Evolutionary conservation across 371 early-diverging fungal species (phyloP), one percentile per base, ranked within the genome.

Genomic region (Circinella umbellata): DNA sequence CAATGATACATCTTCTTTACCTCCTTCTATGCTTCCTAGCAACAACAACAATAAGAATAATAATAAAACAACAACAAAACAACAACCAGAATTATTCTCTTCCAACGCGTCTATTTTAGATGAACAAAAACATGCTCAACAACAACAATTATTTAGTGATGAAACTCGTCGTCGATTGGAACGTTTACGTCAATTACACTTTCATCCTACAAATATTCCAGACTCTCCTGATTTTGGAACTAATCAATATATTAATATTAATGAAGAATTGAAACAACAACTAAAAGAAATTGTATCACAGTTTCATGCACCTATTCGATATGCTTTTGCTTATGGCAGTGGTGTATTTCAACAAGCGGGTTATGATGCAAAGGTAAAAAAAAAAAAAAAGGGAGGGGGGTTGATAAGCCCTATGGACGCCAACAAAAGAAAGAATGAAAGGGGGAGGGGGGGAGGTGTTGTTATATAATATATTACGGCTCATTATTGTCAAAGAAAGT

Each of bases 261-360:
- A 90, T 62, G 80, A 83, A 51, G 88, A 86, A 48, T 70, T 82
- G 8, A 89, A 88, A 70, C 80, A 86, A 63, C 85, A 82, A 20
- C 78, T 91, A 49, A 88, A 88, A 72, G 75, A 75, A 11, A 85
- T 90, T 10, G 80, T 92, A 7, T 77, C 82, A 37, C 69, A 82
- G 60, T 90, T 91, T 73, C 75, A 88, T 73, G 93, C 92, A 2
- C 92, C 92, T 53, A 84, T 93, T 48, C 82, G 94, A 57, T 95
- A 92, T 80, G 96, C 97, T 4, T 90, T 96, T 82, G 98, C 96
- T 4, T 98, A 98, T 77, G 99, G 99, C 15, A 94, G 94, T 59
- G 98, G 97, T 35, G 98, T 97, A 20, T 97, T 95, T 78, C 84
- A 80, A 47, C 98, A 98, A 78, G 78, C 84, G 35, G 94, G 93